Evolutionary conservation across 1,139 yeast genomes (phyloP).

Genomic region (Kazachstania sp.): DNA sequence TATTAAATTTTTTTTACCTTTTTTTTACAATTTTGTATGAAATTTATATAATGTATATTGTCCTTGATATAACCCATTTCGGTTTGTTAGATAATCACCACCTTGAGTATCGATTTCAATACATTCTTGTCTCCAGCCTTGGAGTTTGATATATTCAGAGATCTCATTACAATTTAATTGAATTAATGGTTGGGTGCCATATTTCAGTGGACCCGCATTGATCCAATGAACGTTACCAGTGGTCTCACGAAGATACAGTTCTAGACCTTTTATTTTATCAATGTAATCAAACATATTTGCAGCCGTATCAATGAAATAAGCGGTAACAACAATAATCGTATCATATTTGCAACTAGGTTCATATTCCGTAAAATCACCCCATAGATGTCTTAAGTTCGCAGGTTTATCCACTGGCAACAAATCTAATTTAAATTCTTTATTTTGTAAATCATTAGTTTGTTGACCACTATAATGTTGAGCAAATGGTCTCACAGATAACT

Average conservation of each 20-base stretch:
- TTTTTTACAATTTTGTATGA: slow-evolving; percentile 13
- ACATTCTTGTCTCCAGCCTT: slow-evolving; percentile 51
- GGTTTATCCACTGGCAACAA: slow-evolving; percentile 38
- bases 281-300: slow-evolving; percentile 69
- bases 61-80: slow-evolving; percentile 64
- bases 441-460: slow-evolving; percentile 42
- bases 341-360: slow-evolving; percentile 30
- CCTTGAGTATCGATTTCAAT: slow-evolving; percentile 10
- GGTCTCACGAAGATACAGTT: slow-evolving; percentile 24
- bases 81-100: slow-evolving; percentile 53
- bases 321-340: slow-evolving; percentile 56
- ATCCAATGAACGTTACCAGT: slow-evolving; percentile 56
- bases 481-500: slow-evolving; percentile 46
- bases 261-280: slow-evolving; percentile 48
- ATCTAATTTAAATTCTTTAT: slow-evolving; percentile 34
- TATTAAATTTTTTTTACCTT: neutral
- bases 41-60: slow-evolving; percentile 56
- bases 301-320: slow-evolving; percentile 80
- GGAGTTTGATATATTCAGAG: slow-evolving; percentile 37
- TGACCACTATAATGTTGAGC: slow-evolving; percentile 71
- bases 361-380: slow-evolving; percentile 61
- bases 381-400: slow-evolving; percentile 40
- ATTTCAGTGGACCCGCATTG: slow-evolving; percentile 78
- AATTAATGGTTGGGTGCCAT: slow-evolving; percentile 77
- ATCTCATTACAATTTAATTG: slow-evolving; percentile 66